A percentile compares a stretch with the other conserved stretches of the same genome.
phyloP scores from a whole-genome alignment of 2,329 filamentous ascomycete genomes.

The Chlorencoelia australis region DNA sequence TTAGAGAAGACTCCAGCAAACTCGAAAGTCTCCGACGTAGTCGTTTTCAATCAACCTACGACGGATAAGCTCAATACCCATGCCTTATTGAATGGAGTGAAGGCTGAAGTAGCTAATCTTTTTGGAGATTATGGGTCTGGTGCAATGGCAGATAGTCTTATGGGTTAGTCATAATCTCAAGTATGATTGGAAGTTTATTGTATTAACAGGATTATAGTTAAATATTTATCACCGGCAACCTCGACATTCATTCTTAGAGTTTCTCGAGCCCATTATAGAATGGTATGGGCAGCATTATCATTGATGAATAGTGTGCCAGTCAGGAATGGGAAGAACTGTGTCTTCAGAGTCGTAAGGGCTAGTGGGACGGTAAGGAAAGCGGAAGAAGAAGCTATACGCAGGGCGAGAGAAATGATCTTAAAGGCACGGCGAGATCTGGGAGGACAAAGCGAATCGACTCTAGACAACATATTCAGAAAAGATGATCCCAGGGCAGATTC shows the following conservation, averaged over 20 bases:
- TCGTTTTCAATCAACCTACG: constrained; percentile 73
- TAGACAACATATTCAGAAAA: constrained; percentile 32
- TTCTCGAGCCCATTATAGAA: constrained; percentile 68
- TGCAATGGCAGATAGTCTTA: constrained; percentile 56
- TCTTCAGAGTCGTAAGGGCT: constrained; percentile 76
- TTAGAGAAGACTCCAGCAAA: constrained; percentile 17
- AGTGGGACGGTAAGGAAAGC: constrained; percentile 89
- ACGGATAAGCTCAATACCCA: constrained; percentile 58
- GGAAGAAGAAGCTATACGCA: constrained; percentile 78
- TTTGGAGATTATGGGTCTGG: constrained; percentile 88
- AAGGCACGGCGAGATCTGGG: constrained; percentile 46
- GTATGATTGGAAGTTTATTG: neutral
- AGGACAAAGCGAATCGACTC: constrained; percentile 29
- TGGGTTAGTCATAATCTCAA: constrained; percentile 39
- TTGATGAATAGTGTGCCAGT: constrained; percentile 61
- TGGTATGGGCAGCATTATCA: constrained; percentile 84
- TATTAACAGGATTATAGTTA: constrained; percentile 45
- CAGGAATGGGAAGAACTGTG: constrained; percentile 52
- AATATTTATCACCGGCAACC: constrained; percentile 86
- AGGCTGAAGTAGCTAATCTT: constrained; percentile 57
- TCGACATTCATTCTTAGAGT: constrained; percentile 88
- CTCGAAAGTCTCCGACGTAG: constrained; percentile 40
- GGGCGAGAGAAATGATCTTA: constrained; percentile 63
- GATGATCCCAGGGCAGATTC: constrained; percentile 13
- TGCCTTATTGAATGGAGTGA: constrained; percentile 57